phyloP scores from a whole-genome alignment of 1,139 yeast species.

The Hemisphaericaspora xylanilytica region DNA sequence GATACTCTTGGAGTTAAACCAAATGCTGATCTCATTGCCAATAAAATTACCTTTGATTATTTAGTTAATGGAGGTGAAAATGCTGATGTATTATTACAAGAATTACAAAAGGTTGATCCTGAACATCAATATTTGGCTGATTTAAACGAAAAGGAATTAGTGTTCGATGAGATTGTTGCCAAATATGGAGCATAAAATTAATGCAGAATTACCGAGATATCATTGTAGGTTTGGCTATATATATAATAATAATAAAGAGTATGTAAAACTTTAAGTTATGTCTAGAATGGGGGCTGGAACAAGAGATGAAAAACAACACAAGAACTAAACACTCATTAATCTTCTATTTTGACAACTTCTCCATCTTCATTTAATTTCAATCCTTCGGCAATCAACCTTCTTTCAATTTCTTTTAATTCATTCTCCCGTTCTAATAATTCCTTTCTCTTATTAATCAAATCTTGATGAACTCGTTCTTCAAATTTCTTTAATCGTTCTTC shows the following conservation, averaged over 20 bases:
- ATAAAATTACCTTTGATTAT: conserved; percentile 54
- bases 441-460: conserved; percentile 76
- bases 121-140: conserved; percentile 54
- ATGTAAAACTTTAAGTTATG: too few relatives aligned
- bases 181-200: conserved; percentile 37
- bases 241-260: neutral
- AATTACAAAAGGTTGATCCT: conserved; percentile 42
- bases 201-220: too few relatives aligned
- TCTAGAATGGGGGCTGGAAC: too few relatives aligned
- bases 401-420: conserved; percentile 81
- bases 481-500: conserved; percentile 77
- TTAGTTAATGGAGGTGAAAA: conserved; percentile 46
- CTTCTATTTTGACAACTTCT: conserved; percentile 35
- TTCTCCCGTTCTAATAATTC: conserved; percentile 86
- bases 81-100: conserved; percentile 36
- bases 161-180: conserved; percentile 56
- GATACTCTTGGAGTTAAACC: conserved; percentile 31
- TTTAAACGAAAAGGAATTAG: conserved; percentile 47
- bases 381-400: conserved; percentile 62
- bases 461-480: conserved; percentile 88
- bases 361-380: conserved; percentile 43
- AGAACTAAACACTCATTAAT: too few relatives aligned
- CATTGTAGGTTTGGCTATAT: neutral
- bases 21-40: conserved; percentile 54
- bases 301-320: too few relatives aligned